Evolutionary conservation across 108 stramenopile species (phyloP), one percentile per base, ranked within the genome.

Genomic region (Bacterosira constricta): DNA sequence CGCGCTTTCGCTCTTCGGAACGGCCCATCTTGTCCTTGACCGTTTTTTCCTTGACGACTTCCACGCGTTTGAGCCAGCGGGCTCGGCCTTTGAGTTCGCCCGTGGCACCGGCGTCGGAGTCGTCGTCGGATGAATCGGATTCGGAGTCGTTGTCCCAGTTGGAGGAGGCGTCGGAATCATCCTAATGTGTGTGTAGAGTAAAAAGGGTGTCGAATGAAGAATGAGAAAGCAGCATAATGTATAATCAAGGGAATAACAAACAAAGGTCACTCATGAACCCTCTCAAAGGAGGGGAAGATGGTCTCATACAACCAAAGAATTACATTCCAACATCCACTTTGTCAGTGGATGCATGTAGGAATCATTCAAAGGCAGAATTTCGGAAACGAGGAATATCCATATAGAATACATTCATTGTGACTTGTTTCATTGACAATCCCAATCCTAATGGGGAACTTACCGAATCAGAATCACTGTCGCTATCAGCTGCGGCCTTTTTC

Each of bases 351-450:
- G 74, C 38, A 35, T 45, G 18, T 61, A 37, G 72, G 84, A 69
- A 73, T 39, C 26, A 21, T 50, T 61, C 38, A 44, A 55, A 60
- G 60, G 66, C 38, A 73, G 63, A 42, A 53, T 56, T 83, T 98
- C 97, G 88, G 97, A 98, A 98, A 98, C 97, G 97, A 98, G 97
- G 97, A 98, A 98, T 94, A 95, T 90, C 88, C 69, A 78, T 59
- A 44, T 69, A 52, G 62, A 47, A 38, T 56, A 18, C 63, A 78
- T 58, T 78, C 77, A 78, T 70, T n/a, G 77, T 78, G 80, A 27
- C 56, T 30, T 30, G 6, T 0, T 1, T 42, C 62, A 0, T n/a
- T 1, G n/a, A n/a, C n/a, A n/a, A n/a, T n/a, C n/a, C n/a, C n/a
- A n/a, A n/a, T 17, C 26, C 52, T 18, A 26, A 60, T 34, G 11